Base-by-base conservation (phyloP, 1,284 basidiomycete genomes). In the Ustilago lituana region DNA sequence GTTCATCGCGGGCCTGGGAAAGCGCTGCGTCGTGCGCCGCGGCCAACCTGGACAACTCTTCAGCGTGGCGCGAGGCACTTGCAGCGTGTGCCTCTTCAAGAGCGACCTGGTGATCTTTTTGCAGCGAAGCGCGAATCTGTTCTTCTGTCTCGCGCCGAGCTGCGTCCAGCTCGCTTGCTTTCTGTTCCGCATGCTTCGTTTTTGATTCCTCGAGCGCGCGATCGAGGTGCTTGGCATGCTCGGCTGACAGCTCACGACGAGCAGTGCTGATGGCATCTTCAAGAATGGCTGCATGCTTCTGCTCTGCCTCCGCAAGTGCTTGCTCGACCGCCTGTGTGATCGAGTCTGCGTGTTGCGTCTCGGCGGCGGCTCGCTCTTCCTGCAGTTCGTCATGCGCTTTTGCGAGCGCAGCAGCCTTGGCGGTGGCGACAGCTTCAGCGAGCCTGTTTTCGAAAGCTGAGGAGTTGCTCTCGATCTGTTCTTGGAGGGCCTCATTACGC, bases 401-500 rank as follows among this genome's bases (percentile, higher is more conserved):
- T 23, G 49, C 51, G 12, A 64, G 49, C 5, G 55, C 65, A 7
- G 65, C 61, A 10, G 56, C 57, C 29, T 73, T 65, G 7, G 70
- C 70, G 12, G 70, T 50, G 17, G 65, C 70, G n/a, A 68, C 61
- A n/a, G 70, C 70, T 33, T 73, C 65, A 23, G 60, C 66, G 24
- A 69, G 47, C 12, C 38, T 37, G 2, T 39, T 36, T 17, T 69
- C 51, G 47, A 61, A 56, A 8, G 43, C 45, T 19, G 54, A 37
- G 9, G 56, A 36, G 26, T 59, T 55, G 33, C 37, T 29, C 29
- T 59, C 59, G 27, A 63, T 62, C 32, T 55, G 37, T 8, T 17
- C 32, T 9, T 49, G 51, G 19, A 64, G 41, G 14, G 59, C 40
- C 11, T 36, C 40, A 36, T 51, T 49, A 32, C 37, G 44, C 37